phyloP scores from a whole-genome alignment of 176 grass and related monocot genomes.

The Phragmites australis region DNA sequence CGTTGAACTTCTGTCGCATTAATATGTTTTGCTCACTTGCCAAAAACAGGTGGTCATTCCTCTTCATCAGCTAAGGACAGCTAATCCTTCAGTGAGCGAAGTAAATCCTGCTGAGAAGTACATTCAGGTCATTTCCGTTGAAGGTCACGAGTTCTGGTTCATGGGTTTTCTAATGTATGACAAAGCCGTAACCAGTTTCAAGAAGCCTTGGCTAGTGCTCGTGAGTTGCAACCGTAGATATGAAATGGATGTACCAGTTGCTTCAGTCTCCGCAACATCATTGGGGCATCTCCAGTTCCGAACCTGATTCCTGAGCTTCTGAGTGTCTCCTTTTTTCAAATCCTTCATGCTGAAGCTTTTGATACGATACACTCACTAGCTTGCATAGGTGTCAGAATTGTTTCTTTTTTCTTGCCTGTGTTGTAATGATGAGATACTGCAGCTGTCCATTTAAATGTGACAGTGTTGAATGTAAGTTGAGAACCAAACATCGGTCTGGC shows the following conservation, averaged over 20 bases:
- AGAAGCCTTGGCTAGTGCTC: slow-evolving; percentile 64
- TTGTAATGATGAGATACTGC: slow-evolving; percentile 47
- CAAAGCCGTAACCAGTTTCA: slow-evolving; percentile 61
- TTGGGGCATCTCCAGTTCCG: not conserved
- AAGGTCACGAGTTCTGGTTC: slow-evolving; percentile 90
- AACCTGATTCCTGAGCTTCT: not conserved
- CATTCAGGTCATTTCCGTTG: slow-evolving; percentile 77
- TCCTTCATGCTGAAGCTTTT: slow-evolving; percentile 18
- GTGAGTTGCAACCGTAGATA: slow-evolving; percentile 64
- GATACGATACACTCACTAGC: slow-evolving; percentile 39
- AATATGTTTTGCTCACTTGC: slow-evolving; percentile 3
- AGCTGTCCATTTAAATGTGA: slow-evolving; percentile 31
- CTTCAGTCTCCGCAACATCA: not conserved
- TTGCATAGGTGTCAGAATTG: slow-evolving; percentile 37
- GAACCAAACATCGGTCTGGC: not conserved
- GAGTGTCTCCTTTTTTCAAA: slow-evolving; percentile 44
- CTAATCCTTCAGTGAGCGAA: slow-evolving; percentile 87
- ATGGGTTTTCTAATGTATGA: slow-evolving; percentile 88
- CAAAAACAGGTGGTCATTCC: slow-evolving; percentile 83
- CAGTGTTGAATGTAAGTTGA: not conserved
- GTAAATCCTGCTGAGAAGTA: slow-evolving; percentile 74
- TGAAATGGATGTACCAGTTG: not conserved
- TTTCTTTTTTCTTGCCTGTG: slow-evolving; percentile 28
- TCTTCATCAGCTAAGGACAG: slow-evolving; percentile 70
- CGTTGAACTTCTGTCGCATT: not conserved